Base-by-base conservation (phyloP, 768 basidiomycete species). In the Boletales sp. region DNA sequence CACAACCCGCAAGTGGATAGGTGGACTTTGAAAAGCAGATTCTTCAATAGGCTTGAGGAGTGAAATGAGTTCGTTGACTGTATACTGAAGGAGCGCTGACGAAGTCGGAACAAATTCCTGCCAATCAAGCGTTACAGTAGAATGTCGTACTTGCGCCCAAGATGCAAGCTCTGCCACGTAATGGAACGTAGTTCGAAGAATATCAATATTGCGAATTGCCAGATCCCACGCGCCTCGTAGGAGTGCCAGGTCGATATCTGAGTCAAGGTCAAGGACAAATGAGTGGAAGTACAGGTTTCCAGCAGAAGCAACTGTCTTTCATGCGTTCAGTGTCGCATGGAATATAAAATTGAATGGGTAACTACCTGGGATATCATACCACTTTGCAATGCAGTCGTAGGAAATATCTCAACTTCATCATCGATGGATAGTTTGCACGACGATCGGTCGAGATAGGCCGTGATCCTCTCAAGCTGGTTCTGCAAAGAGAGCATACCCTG, bases 301-400 rank as follows among this genome's bases (percentile, higher is more conserved):
- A 9, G 53, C 48, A 33, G 69, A 67, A 13, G 51, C 46, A 3
- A 69, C 51, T 14, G 68, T 69, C 68, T 69, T 46, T 28, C n/a
- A 42, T 39, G 10, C 12, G 15, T 14, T 35, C 34, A 18, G 41
- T 42, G 30, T 30, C 41, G 2, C 8, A 41, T 41, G 28, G 19
- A 34, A 18, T 14, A n/a, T 15, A 21, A 19, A 31, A 35, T 21
- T 21, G 21, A 42, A 12, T 10, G 18, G 15, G 19, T 37, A 47
- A 25, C 49, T 49, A 75, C 77, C 66, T 78, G 76, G 4, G 77
- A 76, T 37, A 78, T 55, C 75, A 78, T 77, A 11, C 77, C 77
- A 14, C 74, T 65, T 58, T 78, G 77, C 17, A 78, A 62, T 18
- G 64, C 66, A 6, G 76, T 78, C 7, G 72, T 71, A 11, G 75